Evolutionary conservation across 495 filamentous ascomycete species (phyloP).

Genomic region (Penicillium tannophilum): DNA sequence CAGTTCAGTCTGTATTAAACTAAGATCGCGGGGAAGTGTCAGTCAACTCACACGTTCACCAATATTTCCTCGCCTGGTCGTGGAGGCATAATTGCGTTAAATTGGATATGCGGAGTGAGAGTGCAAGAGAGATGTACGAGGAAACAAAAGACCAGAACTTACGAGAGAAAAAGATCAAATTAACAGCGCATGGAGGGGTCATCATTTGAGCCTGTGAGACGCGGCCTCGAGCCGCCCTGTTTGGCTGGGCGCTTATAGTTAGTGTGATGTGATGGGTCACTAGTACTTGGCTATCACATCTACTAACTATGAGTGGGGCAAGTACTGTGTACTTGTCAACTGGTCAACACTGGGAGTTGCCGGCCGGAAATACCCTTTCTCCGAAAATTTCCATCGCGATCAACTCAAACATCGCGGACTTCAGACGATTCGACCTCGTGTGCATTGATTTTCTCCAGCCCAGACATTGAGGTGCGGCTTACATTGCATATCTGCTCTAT

Average conservation of each 20-base stretch:
- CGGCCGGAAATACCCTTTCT: conserved; percentile 36
- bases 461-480: conserved; percentile 4
- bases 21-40: conserved; percentile 24
- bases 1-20: background rate
- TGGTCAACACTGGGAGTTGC: background rate
- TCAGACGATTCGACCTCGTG: background rate
- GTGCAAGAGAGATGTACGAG: background rate
- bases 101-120: background rate
- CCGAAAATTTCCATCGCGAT: conserved; percentile 48
- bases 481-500: background rate
- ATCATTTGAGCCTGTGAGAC: conserved; percentile 18
- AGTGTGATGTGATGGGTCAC: conserved; percentile 26
- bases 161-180: conserved; percentile 17
- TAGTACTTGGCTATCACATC: conserved; percentile 16
- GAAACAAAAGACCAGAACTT: conserved; percentile 13
- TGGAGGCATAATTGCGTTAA: conserved; percentile 64
- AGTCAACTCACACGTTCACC: conserved; percentile 69
- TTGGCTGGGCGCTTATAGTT: conserved; percentile 27
- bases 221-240: conserved; percentile 24
- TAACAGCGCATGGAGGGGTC: conserved; percentile 27
- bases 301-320: conserved; percentile 4
- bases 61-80: conserved; percentile 76
- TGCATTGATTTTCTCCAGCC: background rate
- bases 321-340: conserved; percentile 6
- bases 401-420: conserved; percentile 6